phyloP scores from a whole-genome alignment of 345 rosid species.

The Aethionema arabicum region DNA sequence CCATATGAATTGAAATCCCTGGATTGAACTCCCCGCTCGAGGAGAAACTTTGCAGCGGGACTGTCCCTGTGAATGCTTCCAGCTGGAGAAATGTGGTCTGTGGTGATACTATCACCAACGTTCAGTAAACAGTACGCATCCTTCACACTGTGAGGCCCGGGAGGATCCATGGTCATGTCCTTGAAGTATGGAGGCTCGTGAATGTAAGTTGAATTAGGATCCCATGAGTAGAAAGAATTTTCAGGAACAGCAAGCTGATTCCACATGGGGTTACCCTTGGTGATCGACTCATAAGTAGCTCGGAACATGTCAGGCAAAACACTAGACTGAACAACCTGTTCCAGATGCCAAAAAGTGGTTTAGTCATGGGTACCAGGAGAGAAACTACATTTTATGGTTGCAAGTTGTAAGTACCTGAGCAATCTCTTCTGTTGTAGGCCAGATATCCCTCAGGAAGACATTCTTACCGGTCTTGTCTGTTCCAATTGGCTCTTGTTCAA shows the following conservation, averaged over 20 bases:
- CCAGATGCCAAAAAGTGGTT: not conserved
- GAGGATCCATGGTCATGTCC: constrained; percentile 88
- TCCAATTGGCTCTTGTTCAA: constrained; percentile 93
- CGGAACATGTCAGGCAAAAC: constrained; percentile 94
- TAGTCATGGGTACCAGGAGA: not conserved
- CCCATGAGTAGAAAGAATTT: constrained; percentile 68
- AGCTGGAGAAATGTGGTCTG: constrained; percentile 99
- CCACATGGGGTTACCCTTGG: constrained; percentile 97
- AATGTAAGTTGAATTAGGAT: constrained; percentile 86
- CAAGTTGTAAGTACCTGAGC: constrained; percentile 59
- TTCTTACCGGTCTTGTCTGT: constrained; percentile 76
- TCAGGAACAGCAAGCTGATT: constrained; percentile 71
- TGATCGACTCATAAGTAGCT: constrained; percentile 88
- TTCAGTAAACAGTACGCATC: constrained; percentile 93
- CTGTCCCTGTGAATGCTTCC: constrained; percentile 97
- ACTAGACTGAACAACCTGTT: constrained; percentile 84
- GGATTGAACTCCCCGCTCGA: constrained; percentile 70
- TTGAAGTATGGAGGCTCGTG: constrained; percentile 98
- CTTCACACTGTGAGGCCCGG: constrained; percentile 84
- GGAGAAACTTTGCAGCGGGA: constrained; percentile 85
- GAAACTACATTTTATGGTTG: not conserved
- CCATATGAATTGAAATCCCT: constrained; percentile 97
- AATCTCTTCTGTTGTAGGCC: constrained; percentile 92
- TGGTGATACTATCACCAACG: constrained; percentile 96
- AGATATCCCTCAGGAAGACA: constrained; percentile 82